Evolutionary conservation across 2,329 filamentous ascomycete genomes (phyloP).

Genomic region (Rhynchosporium agropyri): DNA sequence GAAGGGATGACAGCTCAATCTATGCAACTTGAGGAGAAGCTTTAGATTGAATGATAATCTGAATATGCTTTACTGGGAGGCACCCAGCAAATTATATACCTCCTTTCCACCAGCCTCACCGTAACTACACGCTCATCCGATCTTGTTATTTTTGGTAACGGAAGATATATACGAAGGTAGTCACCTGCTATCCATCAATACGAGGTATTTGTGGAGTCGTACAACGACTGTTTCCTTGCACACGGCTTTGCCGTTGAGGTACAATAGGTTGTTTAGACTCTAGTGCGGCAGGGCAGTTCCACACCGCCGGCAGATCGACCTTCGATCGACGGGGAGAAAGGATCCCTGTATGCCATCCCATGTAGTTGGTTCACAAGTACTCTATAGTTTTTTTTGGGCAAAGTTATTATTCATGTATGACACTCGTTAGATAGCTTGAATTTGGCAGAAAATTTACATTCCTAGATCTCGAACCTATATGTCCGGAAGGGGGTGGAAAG

Average conservation of each 20-base stretch:
- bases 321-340: too few species aligned
- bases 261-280: background rate
- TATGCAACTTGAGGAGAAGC: background rate
- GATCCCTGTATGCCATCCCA: too few species aligned
- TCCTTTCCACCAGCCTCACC: background rate
- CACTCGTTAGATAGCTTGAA: too few species aligned
- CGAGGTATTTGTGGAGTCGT: constrained; percentile 11
- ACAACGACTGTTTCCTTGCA: background rate
- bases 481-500: too few species aligned
- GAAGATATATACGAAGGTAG: background rate
- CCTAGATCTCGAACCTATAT: too few species aligned
- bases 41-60: too few species aligned
- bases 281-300: background rate
- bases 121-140: background rate
- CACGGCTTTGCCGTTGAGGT: background rate
- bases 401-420: too few species aligned
- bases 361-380: background rate
- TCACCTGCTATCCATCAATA: constrained; percentile 12
- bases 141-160: constrained; percentile 1
- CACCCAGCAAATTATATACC: constrained; percentile 2
- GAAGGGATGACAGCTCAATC: background rate
- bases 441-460: too few species aligned
- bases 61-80: background rate
- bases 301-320: background rate
- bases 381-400: too few species aligned